Evolutionary conservation across 1,284 basidiomycete genomes (phyloP).

Genomic region (Heterobasidion occidentale): DNA sequence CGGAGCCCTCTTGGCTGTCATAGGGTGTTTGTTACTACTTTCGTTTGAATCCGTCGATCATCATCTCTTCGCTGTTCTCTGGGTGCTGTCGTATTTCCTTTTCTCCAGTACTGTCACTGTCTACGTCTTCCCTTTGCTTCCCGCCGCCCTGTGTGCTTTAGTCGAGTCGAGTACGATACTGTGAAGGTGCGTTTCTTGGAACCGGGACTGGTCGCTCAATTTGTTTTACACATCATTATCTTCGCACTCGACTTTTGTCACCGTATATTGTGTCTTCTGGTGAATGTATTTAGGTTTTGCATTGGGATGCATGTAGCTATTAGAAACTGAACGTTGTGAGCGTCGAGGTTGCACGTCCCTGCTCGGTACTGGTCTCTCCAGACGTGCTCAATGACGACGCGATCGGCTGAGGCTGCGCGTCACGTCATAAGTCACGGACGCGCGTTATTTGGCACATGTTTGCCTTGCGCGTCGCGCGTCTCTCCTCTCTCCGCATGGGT

Average conservation of each 20-base stretch:
- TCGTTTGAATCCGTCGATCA: neutral
- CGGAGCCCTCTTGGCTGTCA: neutral
- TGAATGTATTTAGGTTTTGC: neutral
- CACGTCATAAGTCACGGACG: neutral
- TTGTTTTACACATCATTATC: neutral
- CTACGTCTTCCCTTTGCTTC: neutral
- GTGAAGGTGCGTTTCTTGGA: neutral
- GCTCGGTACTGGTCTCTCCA: neutral
- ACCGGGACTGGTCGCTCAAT: neutral
- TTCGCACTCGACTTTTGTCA: neutral
- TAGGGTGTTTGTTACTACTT: neutral
- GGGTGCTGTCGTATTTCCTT: neutral
- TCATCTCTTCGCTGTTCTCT: neutral
- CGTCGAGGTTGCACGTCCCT: neutral
- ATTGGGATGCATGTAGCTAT: neutral
- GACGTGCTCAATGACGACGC: neutral
- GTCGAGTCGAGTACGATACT: neutral
- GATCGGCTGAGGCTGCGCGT: neutral
- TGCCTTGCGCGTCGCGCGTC: conserved; percentile 4
- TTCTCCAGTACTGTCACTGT: neutral
- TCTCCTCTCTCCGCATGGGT: conserved; percentile 34
- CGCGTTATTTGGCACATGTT: neutral
- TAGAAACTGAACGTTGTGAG: neutral
- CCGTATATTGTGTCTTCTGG: neutral
- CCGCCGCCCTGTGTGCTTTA: neutral